These are phyloP conservation scores for Solanum peruvianum DNA, from an alignment of 257 asterid genomes.

Conservation along the genomic window DNA sequence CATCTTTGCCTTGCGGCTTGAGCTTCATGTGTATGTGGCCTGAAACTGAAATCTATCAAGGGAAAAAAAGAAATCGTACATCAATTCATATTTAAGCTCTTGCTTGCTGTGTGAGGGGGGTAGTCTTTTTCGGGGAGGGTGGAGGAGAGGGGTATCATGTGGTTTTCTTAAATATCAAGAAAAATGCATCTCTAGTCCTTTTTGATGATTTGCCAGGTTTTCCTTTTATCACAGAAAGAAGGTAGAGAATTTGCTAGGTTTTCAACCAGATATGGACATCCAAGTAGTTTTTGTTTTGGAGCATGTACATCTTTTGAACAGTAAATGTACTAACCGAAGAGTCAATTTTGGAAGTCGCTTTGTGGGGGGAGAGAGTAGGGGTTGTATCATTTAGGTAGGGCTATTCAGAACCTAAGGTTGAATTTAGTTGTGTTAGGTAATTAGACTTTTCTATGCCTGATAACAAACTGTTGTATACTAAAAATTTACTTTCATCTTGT, in stretches of 20 bases:
- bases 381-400: background rate
- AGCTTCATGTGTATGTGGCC: background rate
- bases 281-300: background rate
- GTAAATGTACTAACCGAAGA: background rate
- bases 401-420: background rate
- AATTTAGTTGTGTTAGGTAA: background rate
- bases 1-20: background rate
- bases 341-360: background rate
- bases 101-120: background rate
- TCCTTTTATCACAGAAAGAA: background rate
- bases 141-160: background rate
- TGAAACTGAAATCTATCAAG: background rate
- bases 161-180: background rate
- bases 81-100: background rate
- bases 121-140: background rate
- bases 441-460: background rate
- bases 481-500: background rate
- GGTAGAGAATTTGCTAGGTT: background rate
- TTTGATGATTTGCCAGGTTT: background rate
- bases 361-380: background rate
- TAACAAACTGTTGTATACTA: background rate
- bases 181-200: background rate
- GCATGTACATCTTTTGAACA: background rate
- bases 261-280: background rate
- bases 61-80: background rate